Evolutionary conservation across 148 eudicot genomes (phyloP).

Genomic region (Rhododendron ovatum): DNA sequence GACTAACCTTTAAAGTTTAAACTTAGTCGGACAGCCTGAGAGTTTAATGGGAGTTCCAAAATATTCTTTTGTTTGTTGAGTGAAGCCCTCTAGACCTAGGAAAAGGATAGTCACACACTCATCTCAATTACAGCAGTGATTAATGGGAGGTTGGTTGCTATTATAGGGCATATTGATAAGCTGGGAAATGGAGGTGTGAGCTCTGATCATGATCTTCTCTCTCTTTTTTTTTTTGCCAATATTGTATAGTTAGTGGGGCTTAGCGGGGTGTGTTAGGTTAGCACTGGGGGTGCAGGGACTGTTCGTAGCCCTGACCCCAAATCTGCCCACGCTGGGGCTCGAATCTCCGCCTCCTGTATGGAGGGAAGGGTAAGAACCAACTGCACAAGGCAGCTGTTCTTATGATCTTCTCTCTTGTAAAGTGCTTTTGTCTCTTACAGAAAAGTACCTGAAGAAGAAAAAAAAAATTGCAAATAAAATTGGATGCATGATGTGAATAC

Average conservation of each 20-base stretch:
- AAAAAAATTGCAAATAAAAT: neutral
- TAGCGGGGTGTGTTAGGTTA: too few relatives aligned
- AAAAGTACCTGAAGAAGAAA: neutral
- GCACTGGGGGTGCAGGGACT: too few relatives aligned
- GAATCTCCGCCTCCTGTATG: too few relatives aligned
- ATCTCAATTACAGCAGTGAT: neutral
- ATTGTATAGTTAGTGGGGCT: too few relatives aligned
- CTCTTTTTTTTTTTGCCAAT: neutral
- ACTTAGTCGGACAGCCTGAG: neutral
- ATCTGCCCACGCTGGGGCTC: too few relatives aligned
- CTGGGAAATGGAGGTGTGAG: neutral
- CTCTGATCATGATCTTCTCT: neutral
- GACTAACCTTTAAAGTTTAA: neutral
- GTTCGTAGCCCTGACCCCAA: too few relatives aligned
- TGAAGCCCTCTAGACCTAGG: neutral
- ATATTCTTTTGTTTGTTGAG: neutral
- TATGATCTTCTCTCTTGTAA: neutral
- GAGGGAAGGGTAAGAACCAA: too few relatives aligned
- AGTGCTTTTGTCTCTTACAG: neutral
- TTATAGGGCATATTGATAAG: neutral
- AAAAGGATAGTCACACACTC: neutral
- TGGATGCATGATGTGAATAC: neutral
- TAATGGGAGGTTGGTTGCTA: neutral
- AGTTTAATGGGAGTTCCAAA: neutral
- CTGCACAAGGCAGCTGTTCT: too few relatives aligned